Evolutionary conservation across 2,329 filamentous ascomycete genomes (phyloP).

Genomic region (Fusarium equiseti): DNA sequence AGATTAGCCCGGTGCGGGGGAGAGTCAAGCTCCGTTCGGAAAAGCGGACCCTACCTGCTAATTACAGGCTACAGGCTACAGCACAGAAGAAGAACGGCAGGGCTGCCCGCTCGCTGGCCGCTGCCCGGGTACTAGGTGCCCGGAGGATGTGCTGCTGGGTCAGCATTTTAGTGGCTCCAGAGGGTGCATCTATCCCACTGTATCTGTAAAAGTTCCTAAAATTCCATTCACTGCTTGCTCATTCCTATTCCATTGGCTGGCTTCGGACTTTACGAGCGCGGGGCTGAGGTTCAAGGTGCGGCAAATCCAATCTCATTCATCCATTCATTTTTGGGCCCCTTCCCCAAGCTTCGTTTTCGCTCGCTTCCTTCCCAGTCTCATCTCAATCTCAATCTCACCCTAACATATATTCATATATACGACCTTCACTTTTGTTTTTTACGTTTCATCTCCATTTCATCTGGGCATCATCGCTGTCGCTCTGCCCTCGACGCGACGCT

Average conservation of each 20-base stretch:
- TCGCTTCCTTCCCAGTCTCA: slow-evolving; percentile 19
- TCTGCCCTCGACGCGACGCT: slow-evolving; percentile 27
- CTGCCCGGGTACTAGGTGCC: not conserved
- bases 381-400: slow-evolving; percentile 29
- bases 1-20: slow-evolving; percentile 47
- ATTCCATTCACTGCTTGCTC: slow-evolving; percentile 18
- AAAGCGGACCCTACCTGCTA: slow-evolving; percentile 40
- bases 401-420: slow-evolving; percentile 20
- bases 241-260: slow-evolving; percentile 8
- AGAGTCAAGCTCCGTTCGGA: slow-evolving; percentile 44
- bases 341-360: slow-evolving; percentile 19
- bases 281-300: slow-evolving; percentile 28
- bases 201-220: slow-evolving; percentile 18
- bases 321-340: slow-evolving; percentile 36
- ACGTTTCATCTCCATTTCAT: not conserved
- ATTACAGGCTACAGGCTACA: not conserved
- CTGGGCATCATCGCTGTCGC: slow-evolving; percentile 13
- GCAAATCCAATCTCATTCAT: slow-evolving; percentile 45
- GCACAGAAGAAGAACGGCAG: slow-evolving; percentile 1
- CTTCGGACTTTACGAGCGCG: slow-evolving; percentile 31
- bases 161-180: slow-evolving; percentile 17
- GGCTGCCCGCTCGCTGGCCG: slow-evolving; percentile 10
- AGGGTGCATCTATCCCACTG: slow-evolving; percentile 6
- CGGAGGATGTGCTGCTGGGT: slow-evolving; percentile 24
- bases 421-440: slow-evolving; percentile 11